A percentile compares a stretch with the other conserved stretches of the same genome.
Conservation (phyloP, 2,329 filamentous ascomycete species). For the Epichloe baconii region DNA sequence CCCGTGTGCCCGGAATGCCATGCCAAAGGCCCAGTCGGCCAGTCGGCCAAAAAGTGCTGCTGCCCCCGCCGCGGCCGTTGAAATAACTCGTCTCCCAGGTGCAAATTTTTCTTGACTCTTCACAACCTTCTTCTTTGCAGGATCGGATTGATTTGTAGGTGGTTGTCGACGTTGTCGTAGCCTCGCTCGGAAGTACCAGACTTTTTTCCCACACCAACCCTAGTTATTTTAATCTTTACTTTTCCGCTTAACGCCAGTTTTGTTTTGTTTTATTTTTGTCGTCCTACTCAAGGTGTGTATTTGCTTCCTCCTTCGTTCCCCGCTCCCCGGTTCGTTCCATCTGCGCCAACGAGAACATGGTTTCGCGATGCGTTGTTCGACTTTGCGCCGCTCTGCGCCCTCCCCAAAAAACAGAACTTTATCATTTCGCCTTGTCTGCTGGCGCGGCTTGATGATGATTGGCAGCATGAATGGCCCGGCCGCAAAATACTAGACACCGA, state of each 20-base stretch:
- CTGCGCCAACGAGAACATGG: slow-evolving; percentile 1
- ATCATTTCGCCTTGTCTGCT: no score
- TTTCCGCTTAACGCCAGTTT: neutral
- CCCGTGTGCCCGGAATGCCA: neutral
- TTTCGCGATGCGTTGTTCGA: slow-evolving; percentile 1
- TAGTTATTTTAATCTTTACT: neutral
- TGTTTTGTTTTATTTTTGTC: neutral
- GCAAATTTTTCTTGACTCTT: slow-evolving; percentile 4
- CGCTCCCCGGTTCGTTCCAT: neutral
- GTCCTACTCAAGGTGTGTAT: slow-evolving; percentile 3
- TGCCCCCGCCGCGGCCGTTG: slow-evolving; percentile 3
- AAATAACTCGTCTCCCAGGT: slow-evolving; percentile 2
- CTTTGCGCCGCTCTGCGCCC: neutral
- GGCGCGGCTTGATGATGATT: neutral
- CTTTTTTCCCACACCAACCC: neutral
- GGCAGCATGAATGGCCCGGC: neutral
- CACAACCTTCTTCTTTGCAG: slow-evolving; percentile 3
- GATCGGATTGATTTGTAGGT: slow-evolving; percentile 5
- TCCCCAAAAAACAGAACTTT: neutral
- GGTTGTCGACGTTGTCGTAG: slow-evolving; percentile 7
- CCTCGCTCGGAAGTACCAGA: slow-evolving; percentile 3
- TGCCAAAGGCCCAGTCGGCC: neutral
- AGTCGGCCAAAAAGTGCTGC: neutral
- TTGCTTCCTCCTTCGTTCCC: neutral
- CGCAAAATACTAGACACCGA: neutral